phyloP scores from a whole-genome alignment of 108 stramenopile species.

The Fragilaria radians region DNA sequence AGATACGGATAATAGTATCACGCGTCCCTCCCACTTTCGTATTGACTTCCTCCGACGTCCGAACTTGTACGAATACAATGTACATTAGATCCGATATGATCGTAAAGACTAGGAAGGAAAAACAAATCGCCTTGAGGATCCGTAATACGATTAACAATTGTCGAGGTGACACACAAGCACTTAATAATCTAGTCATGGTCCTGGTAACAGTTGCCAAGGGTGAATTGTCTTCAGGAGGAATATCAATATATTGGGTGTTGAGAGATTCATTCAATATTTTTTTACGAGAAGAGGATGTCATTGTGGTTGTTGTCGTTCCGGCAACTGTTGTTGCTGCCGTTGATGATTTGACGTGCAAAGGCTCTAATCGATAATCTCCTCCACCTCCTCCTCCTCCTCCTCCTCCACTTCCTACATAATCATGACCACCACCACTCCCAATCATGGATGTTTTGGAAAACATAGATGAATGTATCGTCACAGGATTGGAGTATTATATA shows the following conservation, averaged over 20 bases:
- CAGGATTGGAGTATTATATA: no score
- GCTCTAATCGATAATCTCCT: no score
- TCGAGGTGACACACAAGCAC: conserved; percentile 42
- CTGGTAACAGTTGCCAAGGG: conserved; percentile 19
- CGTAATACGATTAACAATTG: conserved; percentile 58
- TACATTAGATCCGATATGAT: conserved; percentile 54
- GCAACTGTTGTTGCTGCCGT: no score
- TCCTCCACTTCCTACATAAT: no score
- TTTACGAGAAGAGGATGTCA: no score
- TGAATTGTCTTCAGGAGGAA: conserved; percentile 17
- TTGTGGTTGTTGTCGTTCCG: no score
- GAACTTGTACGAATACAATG: conserved; percentile 56
- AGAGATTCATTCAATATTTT: conserved; percentile 30
- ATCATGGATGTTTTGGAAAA: no score
- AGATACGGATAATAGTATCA: conserved; percentile 59
- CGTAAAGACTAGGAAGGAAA: conserved; percentile 53
- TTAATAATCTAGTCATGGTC: conserved; percentile 21
- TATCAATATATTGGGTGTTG: conserved; percentile 25
- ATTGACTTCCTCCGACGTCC: conserved; percentile 19
- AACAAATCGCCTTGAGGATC: conserved; percentile 60
- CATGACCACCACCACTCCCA: no score
- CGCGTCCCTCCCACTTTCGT: conserved; percentile 48
- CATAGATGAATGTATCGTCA: no score
- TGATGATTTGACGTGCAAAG: no score
- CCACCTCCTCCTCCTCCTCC: no score